These are phyloP conservation scores for Trifolium dubium DNA, from an alignment of 306 rosid species.

Conservation along the genomic window DNA sequence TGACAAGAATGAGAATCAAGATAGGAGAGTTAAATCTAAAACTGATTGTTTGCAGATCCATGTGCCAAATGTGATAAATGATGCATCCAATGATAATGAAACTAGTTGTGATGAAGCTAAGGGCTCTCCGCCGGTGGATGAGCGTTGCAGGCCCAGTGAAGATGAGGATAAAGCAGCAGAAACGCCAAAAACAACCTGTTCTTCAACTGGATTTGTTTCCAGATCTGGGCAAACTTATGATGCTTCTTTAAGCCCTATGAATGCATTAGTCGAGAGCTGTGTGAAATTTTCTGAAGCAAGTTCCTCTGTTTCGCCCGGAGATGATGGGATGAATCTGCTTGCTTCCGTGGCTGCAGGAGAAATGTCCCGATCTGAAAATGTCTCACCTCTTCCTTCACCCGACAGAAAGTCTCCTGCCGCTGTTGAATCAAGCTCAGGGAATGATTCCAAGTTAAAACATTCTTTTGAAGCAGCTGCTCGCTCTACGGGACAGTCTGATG, in stretches of 20 bases:
- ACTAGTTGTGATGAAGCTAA: conserved; percentile 60
- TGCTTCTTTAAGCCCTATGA: conserved; percentile 76
- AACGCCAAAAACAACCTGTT: conserved; percentile 50
- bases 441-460: conserved; percentile 54
- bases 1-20: conserved; percentile 67
- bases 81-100: conserved; percentile 60
- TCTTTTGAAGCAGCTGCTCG: conserved; percentile 40
- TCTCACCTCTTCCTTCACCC: conserved; percentile 62
- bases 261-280: conserved; percentile 86
- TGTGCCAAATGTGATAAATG: conserved; percentile 53
- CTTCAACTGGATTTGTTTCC: conserved; percentile 55
- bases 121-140: conserved; percentile 58
- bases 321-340: conserved; percentile 89
- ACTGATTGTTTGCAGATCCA: conserved; percentile 56
- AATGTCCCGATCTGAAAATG: conserved; percentile 68
- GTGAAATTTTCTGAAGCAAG: conserved; percentile 73
- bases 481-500: conserved; percentile 42
- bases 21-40: conserved; percentile 57
- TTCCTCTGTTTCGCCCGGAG: conserved; percentile 58
- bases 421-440: conserved; percentile 52
- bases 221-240: conserved; percentile 63
- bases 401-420: conserved; percentile 54
- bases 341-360: conserved; percentile 91
- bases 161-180: conserved; percentile 53
- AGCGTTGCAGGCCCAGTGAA: conserved; percentile 49